Conservation (phyloP, 306 rosid genomes). For the Acacia confusa region DNA sequence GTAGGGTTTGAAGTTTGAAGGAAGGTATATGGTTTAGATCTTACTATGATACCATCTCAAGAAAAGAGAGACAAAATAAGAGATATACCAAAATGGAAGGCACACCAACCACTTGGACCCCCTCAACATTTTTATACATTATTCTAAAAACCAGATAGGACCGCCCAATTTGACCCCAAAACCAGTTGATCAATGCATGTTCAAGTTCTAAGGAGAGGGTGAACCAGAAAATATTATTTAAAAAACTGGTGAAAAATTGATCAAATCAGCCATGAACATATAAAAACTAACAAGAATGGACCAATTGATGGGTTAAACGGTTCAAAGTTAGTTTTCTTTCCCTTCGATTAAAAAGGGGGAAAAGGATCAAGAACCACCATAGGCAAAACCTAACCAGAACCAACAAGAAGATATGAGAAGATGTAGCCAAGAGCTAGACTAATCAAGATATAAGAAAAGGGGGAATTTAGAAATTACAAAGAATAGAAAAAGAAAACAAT, state of each 20-base stretch:
- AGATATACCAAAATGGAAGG: background rate
- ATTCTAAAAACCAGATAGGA: no score
- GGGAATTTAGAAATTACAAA: no score
- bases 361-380: no score
- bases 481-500: no score
- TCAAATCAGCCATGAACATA: background rate
- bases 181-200: no score
- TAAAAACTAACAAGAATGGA: background rate
- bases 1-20: background rate
- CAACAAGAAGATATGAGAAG: no score
- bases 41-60: background rate
- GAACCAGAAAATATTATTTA: background rate
- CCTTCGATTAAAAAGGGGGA: background rate
- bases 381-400: no score
- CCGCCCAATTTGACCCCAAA: no score
- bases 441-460: no score
- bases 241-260: no score
- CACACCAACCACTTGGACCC: background rate
- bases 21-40: background rate
- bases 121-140: background rate
- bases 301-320: background rate
- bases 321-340: background rate
- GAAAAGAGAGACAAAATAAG: background rate
- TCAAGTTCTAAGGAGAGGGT: background rate
- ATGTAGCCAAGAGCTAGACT: no score